A percentile compares a stretch with the other conserved stretches of the same genome.
These are phyloP conservation scores for Xerocomus tenax DNA, from an alignment of 1,284 basidiomycete species.

Conservation along the genomic window DNA sequence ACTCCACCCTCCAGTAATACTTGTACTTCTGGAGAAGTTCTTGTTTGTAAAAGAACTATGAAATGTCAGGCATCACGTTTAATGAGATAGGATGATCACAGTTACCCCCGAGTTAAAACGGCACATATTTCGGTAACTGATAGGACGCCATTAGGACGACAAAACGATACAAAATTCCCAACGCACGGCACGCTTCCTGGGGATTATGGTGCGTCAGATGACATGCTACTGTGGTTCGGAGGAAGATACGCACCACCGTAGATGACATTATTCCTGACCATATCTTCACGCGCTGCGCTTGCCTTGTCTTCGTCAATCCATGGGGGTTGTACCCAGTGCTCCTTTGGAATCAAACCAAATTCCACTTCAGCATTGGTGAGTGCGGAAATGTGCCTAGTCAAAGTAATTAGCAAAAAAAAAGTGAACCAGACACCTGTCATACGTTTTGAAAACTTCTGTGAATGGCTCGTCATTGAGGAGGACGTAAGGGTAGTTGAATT, in stretches of 20 bases:
- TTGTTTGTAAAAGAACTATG: conserved; percentile 81
- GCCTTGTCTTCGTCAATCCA: conserved; percentile 80
- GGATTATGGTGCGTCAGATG: neutral
- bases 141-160: conserved; percentile 7
- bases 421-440: conserved; percentile 11
- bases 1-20: conserved; percentile 89
- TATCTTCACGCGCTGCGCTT: conserved; percentile 59
- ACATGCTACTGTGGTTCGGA: neutral
- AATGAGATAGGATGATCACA: conserved; percentile 22
- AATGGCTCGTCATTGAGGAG: conserved; percentile 82
- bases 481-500: conserved; percentile 78
- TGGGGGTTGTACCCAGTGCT: conserved; percentile 80
- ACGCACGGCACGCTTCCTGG: conserved; percentile 60
- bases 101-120: conserved; percentile 85
- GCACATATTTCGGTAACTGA: conserved; percentile 83
- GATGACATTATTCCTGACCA: conserved; percentile 76
- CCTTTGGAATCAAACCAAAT: conserved; percentile 75
- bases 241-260: conserved; percentile 59
- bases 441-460: conserved; percentile 70
- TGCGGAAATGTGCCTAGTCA: conserved; percentile 50
- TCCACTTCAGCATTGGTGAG: conserved; percentile 60
- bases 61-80: conserved; percentile 4
- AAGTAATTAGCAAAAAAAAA: conserved; percentile 1
- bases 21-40: conserved; percentile 72
- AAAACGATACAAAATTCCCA: neutral